Evolutionary conservation across 1,284 basidiomycete genomes (phyloP).

Genomic region (Austroboletus niveus): DNA sequence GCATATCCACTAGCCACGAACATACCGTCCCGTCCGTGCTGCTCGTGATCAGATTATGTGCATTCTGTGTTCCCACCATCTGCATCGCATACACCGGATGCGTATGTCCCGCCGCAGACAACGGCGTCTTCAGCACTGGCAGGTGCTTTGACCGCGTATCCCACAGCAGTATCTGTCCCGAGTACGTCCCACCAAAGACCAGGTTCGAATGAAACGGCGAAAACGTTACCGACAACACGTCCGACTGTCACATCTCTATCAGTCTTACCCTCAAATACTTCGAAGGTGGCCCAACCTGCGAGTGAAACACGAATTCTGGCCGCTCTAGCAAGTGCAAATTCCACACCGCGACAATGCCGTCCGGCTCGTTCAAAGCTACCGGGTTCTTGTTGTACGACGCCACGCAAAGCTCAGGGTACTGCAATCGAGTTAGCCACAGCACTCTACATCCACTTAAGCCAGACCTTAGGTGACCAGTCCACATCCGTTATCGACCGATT

Average conservation of each 20-base stretch:
- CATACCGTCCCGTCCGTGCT: conserved; percentile 97
- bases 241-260: conserved; percentile 60
- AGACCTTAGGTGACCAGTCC: conserved; percentile 95
- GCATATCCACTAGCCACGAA: conserved; percentile 98
- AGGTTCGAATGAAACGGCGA: conserved; percentile 98
- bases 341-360: conserved; percentile 97
- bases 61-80: conserved; percentile 97
- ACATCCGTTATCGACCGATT: conserved; percentile 94
- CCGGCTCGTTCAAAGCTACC: conserved; percentile 87
- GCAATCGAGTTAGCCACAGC: conserved; percentile 10
- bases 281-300: conserved; percentile 63
- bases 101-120: conserved; percentile 94
- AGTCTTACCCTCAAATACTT: conserved; percentile 10
- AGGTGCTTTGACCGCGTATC: conserved; percentile 96
- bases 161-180: conserved; percentile 97
- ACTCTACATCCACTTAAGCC: conserved; percentile 9
- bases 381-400: conserved; percentile 98
- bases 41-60: conserved; percentile 93
- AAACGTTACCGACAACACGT: conserved; percentile 94
- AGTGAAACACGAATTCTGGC: conserved; percentile 97
- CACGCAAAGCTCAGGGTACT: conserved; percentile 95
- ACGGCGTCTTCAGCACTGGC: conserved; percentile 93
- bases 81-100: conserved; percentile 98
- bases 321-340: conserved; percentile 92
- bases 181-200: conserved; percentile 96